Evolutionary conservation across 1,139 yeast species (phyloP), one percentile per base, ranked within the genome.

Genomic region (Candida pseudoviswanathii): DNA sequence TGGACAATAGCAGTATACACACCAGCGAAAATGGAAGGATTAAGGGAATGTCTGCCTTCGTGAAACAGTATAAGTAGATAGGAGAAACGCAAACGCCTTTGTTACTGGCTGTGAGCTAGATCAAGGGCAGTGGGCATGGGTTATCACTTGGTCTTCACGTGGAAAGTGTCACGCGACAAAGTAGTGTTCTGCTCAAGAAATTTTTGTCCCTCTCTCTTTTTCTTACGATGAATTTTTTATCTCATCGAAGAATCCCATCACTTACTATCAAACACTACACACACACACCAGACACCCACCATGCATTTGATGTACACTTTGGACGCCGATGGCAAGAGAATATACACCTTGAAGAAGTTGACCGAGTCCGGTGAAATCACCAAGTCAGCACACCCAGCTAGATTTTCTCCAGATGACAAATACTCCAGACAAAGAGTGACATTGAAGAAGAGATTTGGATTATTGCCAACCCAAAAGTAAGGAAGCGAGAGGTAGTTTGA

Each of bases 261-360:
- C 26, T 21, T 22, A 39, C 37, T 16, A 33, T 33, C 21, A 33
- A n/a, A n/a, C 10, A 33, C 8, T 27, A 27, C 16, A 24, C 22
- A 9, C 24, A 25, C 3, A 31, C 16, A 38, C 5, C 29, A 36
- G 41, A 16, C 27, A 40, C 11, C 31, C 67, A 77, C 60, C 54
- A 94, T 94, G 99, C 98, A 94, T 88, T 86, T 95, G 73, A 95
- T 95, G 99, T 95, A 89, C 91, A 90, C 97, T 54, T 74, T 87
- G 67, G 96, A 92, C 65, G 82, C 84, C 57, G 96, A 91, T 61
- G 99, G 99, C 63, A 91, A 92, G 81, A 89, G 99, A 73, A 73
- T 89, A 63, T 95, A 95, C 81, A 95, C 99, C 49, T 81, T 95
- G 61, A 78, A 89, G 73, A 95, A 95, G 78, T 58, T 68, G 61